Base-by-base conservation (phyloP, 1,284 basidiomycete genomes). In the Cerrena zonata region DNA sequence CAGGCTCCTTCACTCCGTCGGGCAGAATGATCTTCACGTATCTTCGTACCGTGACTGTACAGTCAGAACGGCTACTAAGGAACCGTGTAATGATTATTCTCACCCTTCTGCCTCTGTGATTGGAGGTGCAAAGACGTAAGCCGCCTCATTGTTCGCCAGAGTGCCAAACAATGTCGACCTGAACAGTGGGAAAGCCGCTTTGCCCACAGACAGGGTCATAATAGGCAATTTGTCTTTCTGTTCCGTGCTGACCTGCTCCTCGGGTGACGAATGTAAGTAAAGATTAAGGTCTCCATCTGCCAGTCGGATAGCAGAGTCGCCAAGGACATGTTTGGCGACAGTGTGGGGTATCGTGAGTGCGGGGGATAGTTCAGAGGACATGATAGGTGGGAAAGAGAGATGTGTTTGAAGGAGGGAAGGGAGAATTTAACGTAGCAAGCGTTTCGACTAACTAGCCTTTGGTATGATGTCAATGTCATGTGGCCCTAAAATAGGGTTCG, bases 21-120 rank as follows among this genome's bases (percentile, higher is more conserved):
- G 65, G 65, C 1, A 67, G 50, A 2, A 52, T 56, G n/a, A 67
- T 51, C 54, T 62, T 60, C 36, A 67, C 61, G 48, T 61, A 63
- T 15, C 63, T 65, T 21, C 2, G 11, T n/a, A n/a, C n/a, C n/a
- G n/a, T n/a, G n/a, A n/a, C n/a, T n/a, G n/a, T n/a, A n/a, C n/a
- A n/a, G 4, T 18, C n/a, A n/a, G 34, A 15, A 27, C 5, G 40
- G 10, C 25, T 5, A 3, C 3, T 15, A 19, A 47, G 26, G 36
- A 18, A 44, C n/a, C n/a, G n/a, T n/a, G n/a, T n/a, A n/a, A n/a
- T n/a, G n/a, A n/a, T n/a, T n/a, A n/a, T n/a, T n/a, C 61, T 53
- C 30, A 64, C 61, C 62, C 59, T 43, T 57, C 62, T 24, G 24
- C 34, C 0, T 57, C 56, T 1, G 58, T 61, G 5, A 62, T 58